Percentiles rank a stretch among this genome's conserved stretches.
phyloP scores from a whole-genome alignment of 2,329 filamentous ascomycete species.

The Apiospora marii region DNA sequence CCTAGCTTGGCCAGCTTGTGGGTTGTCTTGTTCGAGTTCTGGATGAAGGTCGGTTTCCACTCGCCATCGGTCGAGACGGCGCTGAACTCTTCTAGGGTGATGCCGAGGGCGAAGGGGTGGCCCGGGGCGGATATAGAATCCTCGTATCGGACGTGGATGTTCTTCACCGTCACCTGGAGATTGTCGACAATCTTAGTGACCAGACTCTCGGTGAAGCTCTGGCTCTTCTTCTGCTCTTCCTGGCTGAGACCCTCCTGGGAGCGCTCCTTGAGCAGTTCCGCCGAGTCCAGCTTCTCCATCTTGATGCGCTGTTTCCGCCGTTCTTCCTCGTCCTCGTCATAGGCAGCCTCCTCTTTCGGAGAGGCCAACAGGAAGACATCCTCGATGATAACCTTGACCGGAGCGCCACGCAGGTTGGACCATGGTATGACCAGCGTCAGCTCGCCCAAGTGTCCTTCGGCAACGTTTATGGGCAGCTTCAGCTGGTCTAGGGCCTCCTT shows the following conservation, averaged over 20 bases:
- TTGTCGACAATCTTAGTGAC: constrained; percentile 98
- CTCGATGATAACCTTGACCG: constrained; percentile 93
- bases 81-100: constrained; percentile 96
- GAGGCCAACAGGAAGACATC: constrained; percentile 96
- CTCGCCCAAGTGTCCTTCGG: constrained; percentile 91
- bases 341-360: constrained; percentile 93
- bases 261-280: constrained; percentile 90
- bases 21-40: constrained; percentile 81
- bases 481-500: constrained; percentile 97
- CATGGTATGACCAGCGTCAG: constrained; percentile 94
- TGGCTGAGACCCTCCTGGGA: constrained; percentile 92
- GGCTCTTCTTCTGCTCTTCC: constrained; percentile 96
- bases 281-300: constrained; percentile 98
- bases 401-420: constrained; percentile 94
- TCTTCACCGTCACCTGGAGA: constrained; percentile 95
- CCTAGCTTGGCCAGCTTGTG: constrained; percentile 94
- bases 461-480: constrained; percentile 93
- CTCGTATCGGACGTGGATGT: constrained; percentile 98
- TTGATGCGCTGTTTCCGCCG: constrained; percentile 88
- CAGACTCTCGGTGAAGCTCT: constrained; percentile 95
- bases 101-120: constrained; percentile 90
- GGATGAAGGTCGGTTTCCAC: constrained; percentile 96
- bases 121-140: constrained; percentile 95
- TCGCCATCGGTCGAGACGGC: constrained; percentile 94
- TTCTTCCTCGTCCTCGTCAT: constrained; percentile 92